A percentile compares a stretch with the other conserved stretches of the same genome.
phyloP scores from a whole-genome alignment of 371 early-diverging fungal genomes.

The Mycotypha africana region DNA sequence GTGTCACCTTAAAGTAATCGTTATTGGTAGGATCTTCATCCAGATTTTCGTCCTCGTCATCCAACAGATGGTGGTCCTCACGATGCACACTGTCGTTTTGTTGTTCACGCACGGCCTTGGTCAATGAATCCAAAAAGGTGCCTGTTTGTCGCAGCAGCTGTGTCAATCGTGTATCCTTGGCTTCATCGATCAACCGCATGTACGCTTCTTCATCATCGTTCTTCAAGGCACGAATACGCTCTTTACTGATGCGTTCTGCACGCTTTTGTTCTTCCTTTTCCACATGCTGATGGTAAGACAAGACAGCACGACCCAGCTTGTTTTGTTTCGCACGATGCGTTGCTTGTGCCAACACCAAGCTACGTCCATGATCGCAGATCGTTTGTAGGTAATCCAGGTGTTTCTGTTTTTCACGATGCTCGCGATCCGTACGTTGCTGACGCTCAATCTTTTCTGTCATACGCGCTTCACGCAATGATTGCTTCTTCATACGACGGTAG shows the following conservation, averaged over 20 bases:
- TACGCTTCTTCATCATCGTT: conserved; percentile 96
- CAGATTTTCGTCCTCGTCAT: conserved; percentile 54
- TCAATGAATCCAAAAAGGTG: conserved; percentile 75
- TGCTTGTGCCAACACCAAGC: conserved; percentile 61
- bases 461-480: conserved; percentile 82
- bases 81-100: conserved; percentile 52
- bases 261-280: conserved; percentile 93
- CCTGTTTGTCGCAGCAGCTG: conserved; percentile 89
- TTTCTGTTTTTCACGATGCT: conserved; percentile 79
- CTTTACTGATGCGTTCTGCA: conserved; percentile 76
- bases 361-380: conserved; percentile 76
- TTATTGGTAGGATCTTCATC: conserved; percentile 19
- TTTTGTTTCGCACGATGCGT: conserved; percentile 52
- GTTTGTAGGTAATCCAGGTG: conserved; percentile 74
- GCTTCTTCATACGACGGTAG: conserved; percentile 86
- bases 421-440: conserved; percentile 83
- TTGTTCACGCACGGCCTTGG: conserved; percentile 68
- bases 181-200: conserved; percentile 89
- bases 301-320: conserved; percentile 76
- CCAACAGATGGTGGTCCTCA: neutral
- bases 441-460: conserved; percentile 89
- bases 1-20: conserved; percentile 88
- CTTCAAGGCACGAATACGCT: conserved; percentile 93
- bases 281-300: conserved; percentile 72
- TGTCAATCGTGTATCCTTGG: conserved; percentile 93